These are phyloP conservation scores for Platismatia glauca DNA, from an alignment of 495 filamentous ascomycete species.

Conservation along the genomic window DNA sequence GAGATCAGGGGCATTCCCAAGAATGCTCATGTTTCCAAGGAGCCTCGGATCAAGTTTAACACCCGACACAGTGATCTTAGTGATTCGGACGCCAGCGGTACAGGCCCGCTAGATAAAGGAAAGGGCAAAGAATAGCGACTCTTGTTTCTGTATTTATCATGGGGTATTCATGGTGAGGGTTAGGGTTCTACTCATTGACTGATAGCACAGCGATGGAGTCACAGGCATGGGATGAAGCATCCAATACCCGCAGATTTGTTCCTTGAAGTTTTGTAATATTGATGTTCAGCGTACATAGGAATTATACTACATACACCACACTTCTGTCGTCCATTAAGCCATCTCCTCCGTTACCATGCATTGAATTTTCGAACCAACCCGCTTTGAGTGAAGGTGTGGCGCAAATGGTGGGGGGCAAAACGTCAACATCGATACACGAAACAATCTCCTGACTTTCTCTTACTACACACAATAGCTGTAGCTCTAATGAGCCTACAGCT, in stretches of 20 bases:
- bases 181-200: background rate
- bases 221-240: background rate
- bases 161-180: background rate
- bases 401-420: background rate
- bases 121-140: slow-evolving; percentile 22
- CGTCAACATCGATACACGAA: slow-evolving; percentile 1
- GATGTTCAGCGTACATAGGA: background rate
- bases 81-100: slow-evolving; percentile 3
- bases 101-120: slow-evolving; percentile 19
- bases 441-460: background rate
- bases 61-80: slow-evolving; percentile 4
- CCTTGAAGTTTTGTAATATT: background rate
- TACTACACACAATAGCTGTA: slow-evolving; percentile 13
- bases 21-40: slow-evolving; percentile 32
- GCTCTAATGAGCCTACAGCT: slow-evolving; percentile 24
- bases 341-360: background rate
- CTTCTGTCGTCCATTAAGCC: too few relatives aligned
- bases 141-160: background rate
- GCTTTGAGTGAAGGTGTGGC: slow-evolving; percentile 3
- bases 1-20: slow-evolving; percentile 43
- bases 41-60: slow-evolving; percentile 15
- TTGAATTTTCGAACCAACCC: background rate
- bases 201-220: background rate
- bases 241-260: background rate
- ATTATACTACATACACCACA: background rate